Evolutionary conservation across 768 basidiomycete species (phyloP).

Genomic region (Hysterangium stoloniferum): DNA sequence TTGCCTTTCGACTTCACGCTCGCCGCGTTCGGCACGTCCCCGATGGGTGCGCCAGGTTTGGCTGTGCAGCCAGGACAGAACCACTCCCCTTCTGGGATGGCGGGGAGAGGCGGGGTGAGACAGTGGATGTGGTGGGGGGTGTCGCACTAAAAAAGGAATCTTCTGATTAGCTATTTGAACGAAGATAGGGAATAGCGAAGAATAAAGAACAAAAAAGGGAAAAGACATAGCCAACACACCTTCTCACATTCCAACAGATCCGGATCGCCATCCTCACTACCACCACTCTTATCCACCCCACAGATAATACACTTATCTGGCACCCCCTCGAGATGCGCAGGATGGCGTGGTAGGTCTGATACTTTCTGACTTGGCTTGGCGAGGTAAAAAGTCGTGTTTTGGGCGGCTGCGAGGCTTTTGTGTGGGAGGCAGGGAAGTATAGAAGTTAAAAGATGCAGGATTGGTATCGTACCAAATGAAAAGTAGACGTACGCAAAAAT

Average conservation of each 20-base stretch:
- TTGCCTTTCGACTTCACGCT: not conserved
- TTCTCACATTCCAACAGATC: conserved; percentile 89
- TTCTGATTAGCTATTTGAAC: not conserved
- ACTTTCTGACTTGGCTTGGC: conserved; percentile 67
- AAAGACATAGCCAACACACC: conserved; percentile 32
- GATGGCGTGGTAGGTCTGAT: conserved; percentile 75
- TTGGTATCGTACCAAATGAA: not conserved
- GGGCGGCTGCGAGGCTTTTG: conserved; percentile 70
- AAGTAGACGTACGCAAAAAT: conserved; percentile 55
- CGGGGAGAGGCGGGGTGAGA: conserved; percentile 65
- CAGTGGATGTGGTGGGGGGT: conserved; percentile 80
- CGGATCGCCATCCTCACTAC: too few relatives aligned
- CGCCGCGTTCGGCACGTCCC: conserved; percentile 13
- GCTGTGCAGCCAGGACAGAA: conserved; percentile 73
- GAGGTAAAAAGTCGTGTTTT: conserved; percentile 81
- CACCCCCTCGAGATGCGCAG: conserved; percentile 56
- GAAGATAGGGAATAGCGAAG: not conserved
- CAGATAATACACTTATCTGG: conserved; percentile 69
- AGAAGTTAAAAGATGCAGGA: not conserved
- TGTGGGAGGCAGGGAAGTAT: too few relatives aligned
- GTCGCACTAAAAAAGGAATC: conserved; percentile 78
- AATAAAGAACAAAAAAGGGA: not conserved
- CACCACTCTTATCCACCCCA: conserved; percentile 50
- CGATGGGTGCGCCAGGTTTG: conserved; percentile 45
- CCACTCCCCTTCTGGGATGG: conserved; percentile 86